These are phyloP conservation scores for Nannochloropsis gaditana DNA, from an alignment of 108 stramenopile genomes.

Conservation along the genomic window DNA sequence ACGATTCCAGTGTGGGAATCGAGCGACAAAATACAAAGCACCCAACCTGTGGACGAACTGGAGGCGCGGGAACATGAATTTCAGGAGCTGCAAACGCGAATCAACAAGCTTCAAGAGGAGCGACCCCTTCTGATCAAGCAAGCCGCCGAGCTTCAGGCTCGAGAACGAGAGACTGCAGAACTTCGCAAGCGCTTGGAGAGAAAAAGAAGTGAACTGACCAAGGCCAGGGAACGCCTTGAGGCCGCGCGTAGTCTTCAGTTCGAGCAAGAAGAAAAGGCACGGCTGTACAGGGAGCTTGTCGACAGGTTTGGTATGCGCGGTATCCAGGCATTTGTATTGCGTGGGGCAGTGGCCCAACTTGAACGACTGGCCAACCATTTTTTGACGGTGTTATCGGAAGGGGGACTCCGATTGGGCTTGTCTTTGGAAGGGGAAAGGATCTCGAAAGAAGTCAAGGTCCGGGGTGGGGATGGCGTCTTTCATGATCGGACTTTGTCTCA, in stretches of 20 bases:
- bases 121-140: conserved; percentile 11
- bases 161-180: background rate
- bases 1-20: background rate
- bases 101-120: background rate
- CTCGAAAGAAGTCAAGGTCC: conserved; percentile 37
- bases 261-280: conserved; percentile 8
- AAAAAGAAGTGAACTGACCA: background rate
- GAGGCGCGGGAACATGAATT: background rate
- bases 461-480: conserved; percentile 33
- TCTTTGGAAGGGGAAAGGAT: conserved; percentile 49
- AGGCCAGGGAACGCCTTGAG: background rate
- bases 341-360: conserved; percentile 49
- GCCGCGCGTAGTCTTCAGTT: background rate
- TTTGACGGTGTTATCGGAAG: conserved; percentile 46
- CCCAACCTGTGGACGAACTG: background rate
- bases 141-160: conserved; percentile 11
- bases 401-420: conserved; percentile 44
- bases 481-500: conserved; percentile 46
- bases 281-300: background rate
- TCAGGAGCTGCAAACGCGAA: background rate
- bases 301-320: background rate
- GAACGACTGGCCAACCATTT: conserved; percentile 29
- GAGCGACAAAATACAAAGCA: background rate
- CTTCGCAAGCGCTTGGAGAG: background rate
- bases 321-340: conserved; percentile 43